Evolutionary conservation across 352 stramenopile species (phyloP).

Genomic region (Aphanomyces astaci): DNA sequence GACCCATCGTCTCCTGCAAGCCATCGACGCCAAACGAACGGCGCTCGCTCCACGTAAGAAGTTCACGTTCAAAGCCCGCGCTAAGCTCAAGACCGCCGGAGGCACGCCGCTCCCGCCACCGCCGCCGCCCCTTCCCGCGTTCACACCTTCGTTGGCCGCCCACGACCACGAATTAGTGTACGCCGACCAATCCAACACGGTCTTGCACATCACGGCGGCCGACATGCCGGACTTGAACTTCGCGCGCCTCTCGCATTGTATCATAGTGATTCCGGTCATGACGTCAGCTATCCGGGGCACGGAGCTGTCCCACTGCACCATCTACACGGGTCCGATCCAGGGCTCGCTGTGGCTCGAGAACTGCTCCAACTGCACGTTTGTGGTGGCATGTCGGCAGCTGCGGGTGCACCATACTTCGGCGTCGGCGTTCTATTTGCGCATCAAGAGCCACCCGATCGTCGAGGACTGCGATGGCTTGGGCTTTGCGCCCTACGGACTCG

Average conservation of each 20-base stretch:
- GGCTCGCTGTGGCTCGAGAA: conserved; percentile 80
- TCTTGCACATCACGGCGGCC: conserved; percentile 55
- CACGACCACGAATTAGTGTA: conserved; percentile 51
- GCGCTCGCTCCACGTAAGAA: conserved; percentile 76
- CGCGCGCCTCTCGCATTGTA: conserved; percentile 57
- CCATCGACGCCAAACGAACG: conserved; percentile 57
- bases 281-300: conserved; percentile 70
- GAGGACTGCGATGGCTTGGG: conserved; percentile 79
- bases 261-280: conserved; percentile 52
- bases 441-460: conserved; percentile 84
- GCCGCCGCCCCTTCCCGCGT: not conserved
- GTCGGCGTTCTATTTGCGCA: conserved; percentile 74
- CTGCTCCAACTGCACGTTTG: conserved; percentile 69
- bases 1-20: conserved; percentile 43
- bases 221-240: conserved; percentile 68
- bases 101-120: not conserved
- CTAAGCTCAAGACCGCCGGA: conserved; percentile 8
- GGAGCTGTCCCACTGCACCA: conserved; percentile 51
- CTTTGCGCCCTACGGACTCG: conserved; percentile 69
- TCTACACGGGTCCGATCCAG: conserved; percentile 73
- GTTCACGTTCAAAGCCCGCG: conserved; percentile 62
- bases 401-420: conserved; percentile 65
- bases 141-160: not conserved
- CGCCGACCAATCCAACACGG: conserved; percentile 43
- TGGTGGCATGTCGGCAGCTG: conserved; percentile 76